Evolutionary conservation across 257 asterid species (phyloP).

Genomic region (Petrea volubilis): DNA sequence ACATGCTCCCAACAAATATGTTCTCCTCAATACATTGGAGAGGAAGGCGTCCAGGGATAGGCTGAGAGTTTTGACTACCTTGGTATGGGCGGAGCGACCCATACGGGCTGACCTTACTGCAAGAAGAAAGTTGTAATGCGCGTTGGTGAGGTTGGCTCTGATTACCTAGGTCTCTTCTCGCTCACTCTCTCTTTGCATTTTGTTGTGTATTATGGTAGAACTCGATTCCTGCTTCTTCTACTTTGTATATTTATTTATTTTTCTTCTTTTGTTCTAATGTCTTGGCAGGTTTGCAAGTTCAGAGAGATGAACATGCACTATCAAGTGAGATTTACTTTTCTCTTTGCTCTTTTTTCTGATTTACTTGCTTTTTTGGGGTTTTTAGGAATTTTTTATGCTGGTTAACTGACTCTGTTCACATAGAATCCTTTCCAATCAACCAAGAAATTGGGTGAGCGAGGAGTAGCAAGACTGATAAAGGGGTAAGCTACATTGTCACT

Average conservation of each 20-base stretch:
- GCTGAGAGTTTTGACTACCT: constrained; percentile 43
- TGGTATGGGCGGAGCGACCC: constrained; percentile 74
- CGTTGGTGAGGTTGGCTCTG: constrained; percentile 91
- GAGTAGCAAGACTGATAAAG: constrained; percentile 98
- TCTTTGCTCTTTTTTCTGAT: not conserved
- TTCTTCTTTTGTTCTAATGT: constrained; percentile 4
- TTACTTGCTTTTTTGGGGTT: not conserved
- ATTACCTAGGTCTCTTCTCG: constrained; percentile 61
- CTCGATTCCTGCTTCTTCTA: not conserved
- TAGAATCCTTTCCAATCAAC: too few species aligned
- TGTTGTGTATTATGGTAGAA: not conserved
- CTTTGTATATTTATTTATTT: too few species aligned
- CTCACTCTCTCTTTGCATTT: not conserved
- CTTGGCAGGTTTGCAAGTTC: constrained; percentile 80
- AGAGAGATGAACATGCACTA: constrained; percentile 60
- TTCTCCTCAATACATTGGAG: constrained; percentile 62
- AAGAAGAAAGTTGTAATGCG: constrained; percentile 98
- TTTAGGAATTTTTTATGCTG: not conserved
- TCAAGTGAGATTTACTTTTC: constrained; percentile 55
- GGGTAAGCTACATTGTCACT: constrained; percentile 56
- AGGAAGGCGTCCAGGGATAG: constrained; percentile 56
- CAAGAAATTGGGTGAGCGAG: constrained; percentile 84
- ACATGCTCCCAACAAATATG: constrained; percentile 79
- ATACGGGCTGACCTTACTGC: constrained; percentile 56
- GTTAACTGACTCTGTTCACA: not conserved